These are phyloP conservation scores for Adansonia rubrostipa DNA, from an alignment of 441 rosid genomes.

Conservation along the genomic window DNA sequence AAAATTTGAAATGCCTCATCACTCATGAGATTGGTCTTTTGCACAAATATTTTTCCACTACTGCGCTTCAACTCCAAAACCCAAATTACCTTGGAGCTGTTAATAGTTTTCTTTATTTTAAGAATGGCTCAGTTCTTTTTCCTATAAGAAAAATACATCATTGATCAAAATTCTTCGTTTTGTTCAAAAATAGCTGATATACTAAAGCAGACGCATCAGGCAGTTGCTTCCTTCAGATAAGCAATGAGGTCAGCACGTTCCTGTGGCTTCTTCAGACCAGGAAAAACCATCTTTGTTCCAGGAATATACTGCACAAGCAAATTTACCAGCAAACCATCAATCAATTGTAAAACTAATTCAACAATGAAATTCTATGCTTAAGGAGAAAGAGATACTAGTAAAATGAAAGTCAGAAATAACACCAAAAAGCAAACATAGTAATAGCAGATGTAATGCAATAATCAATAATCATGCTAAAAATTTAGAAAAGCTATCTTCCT, in stretches of 20 bases:
- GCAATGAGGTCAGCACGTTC: constrained; percentile 65
- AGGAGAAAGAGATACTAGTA: neutral
- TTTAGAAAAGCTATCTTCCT: neutral
- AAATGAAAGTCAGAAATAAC: neutral
- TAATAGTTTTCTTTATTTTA: constrained; percentile 25
- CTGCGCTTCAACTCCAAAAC: constrained; percentile 11
- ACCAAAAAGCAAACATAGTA: neutral
- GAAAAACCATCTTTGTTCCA: constrained; percentile 68
- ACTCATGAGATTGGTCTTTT: neutral
- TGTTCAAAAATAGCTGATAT: constrained; percentile 14
- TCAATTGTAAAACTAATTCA: neutral
- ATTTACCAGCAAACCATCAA: neutral
- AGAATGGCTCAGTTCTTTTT: neutral
- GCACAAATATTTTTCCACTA: neutral
- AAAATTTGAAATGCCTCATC: neutral
- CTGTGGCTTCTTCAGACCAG: constrained; percentile 68
- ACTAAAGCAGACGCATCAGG: constrained; percentile 29
- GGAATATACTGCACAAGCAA: constrained; percentile 52
- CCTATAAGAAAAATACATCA: constrained; percentile 6
- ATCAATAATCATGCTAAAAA: neutral
- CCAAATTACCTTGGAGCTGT: neutral
- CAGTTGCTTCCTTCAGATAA: constrained; percentile 58
- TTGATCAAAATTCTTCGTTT: constrained; percentile 7
- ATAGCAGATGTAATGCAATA: neutral
- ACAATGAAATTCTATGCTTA: neutral